These are phyloP conservation scores for Vitis riparia DNA, from an alignment of 164 flowering plant genomes.

Conservation along the genomic window DNA sequence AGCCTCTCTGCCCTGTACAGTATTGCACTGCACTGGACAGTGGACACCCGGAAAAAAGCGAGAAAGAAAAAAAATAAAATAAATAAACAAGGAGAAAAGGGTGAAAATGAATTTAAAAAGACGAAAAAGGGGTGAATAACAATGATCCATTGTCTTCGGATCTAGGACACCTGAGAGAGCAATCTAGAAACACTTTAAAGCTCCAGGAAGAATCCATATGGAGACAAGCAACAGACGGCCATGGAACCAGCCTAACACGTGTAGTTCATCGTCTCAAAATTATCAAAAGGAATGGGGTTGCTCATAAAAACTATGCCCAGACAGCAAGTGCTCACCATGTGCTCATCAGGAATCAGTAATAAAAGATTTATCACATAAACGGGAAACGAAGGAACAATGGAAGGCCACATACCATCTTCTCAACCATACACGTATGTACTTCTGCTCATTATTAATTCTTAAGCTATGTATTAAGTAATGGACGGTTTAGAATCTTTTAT, in stretches of 20 bases:
- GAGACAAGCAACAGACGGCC: neutral
- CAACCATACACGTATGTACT: slow-evolving; percentile 18
- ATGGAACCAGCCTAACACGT: neutral
- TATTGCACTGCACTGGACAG: neutral
- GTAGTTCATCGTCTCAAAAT: neutral
- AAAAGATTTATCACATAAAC: no score
- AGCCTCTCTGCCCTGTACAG: neutral
- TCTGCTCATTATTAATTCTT: slow-evolving; percentile 5
- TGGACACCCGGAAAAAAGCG: neutral
- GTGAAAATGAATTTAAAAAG: no score
- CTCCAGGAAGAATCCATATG: neutral
- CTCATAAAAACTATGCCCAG: neutral
- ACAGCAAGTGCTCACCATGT: no score
- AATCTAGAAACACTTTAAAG: slow-evolving; percentile 3
- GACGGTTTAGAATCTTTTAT: slow-evolving; percentile 11
- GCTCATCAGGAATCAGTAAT: no score
- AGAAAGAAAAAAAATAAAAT: no score
- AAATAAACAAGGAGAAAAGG: no score
- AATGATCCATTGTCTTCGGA: slow-evolving; percentile 20
- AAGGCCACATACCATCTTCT: slow-evolving; percentile 17
- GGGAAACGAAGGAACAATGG: neutral
- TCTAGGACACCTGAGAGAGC: slow-evolving; percentile 22
- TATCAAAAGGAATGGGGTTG: neutral
- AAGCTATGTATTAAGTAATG: neutral
- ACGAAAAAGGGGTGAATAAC: slow-evolving; percentile 5